Conservation (phyloP, 305 asterid species). For the Fraxinus nigra region DNA sequence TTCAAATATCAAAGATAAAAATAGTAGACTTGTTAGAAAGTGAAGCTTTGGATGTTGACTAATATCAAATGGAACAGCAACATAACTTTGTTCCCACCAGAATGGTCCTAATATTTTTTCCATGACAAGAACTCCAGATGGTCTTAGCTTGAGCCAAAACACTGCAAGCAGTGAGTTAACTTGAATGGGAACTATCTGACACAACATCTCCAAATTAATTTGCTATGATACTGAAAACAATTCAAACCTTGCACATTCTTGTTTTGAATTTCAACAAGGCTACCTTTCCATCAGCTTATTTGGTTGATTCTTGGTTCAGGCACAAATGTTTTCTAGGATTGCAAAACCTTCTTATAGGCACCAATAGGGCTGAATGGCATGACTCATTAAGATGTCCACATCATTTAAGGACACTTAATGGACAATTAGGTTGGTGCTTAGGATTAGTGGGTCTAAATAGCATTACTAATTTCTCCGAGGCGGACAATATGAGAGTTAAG, state of each 20-base stretch:
- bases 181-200: background rate
- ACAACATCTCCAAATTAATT: background rate
- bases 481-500: background rate
- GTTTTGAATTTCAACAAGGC: background rate
- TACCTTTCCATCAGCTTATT: background rate
- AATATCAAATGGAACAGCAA: background rate
- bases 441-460: background rate
- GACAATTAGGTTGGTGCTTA: background rate
- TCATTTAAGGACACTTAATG: background rate
- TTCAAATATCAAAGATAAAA: background rate
- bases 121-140: background rate
- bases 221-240: background rate
- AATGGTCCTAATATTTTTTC: background rate
- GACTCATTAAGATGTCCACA: background rate
- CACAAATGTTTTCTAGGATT: background rate
- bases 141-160: background rate
- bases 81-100: background rate
- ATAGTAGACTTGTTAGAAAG: background rate
- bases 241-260: background rate
- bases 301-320: background rate
- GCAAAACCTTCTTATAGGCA: background rate
- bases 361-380: background rate
- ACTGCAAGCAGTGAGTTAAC: background rate
- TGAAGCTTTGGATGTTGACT: background rate
- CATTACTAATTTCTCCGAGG: background rate